Conservation (phyloP, 2,329 filamentous ascomycete species). For the Nigrospora osmanthi region DNA sequence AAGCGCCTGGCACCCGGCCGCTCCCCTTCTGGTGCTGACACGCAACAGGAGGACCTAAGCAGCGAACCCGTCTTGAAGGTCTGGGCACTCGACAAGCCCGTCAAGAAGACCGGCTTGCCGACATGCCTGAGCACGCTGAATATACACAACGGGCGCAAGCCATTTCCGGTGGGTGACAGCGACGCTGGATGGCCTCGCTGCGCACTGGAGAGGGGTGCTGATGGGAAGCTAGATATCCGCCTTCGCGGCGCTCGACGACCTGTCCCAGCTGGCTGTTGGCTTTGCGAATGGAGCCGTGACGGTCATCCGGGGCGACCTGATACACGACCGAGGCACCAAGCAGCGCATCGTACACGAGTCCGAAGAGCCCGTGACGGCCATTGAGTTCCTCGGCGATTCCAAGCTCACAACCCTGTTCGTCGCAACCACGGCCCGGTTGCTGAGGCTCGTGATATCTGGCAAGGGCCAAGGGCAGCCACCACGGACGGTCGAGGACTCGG, state of each 20-base stretch:
- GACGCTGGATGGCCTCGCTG: no score
- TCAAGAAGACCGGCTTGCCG: slow-evolving; percentile 88
- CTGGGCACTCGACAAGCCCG: slow-evolving; percentile 91
- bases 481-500: slow-evolving; percentile 79
- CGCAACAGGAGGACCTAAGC: slow-evolving; percentile 68
- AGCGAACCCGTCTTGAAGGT: slow-evolving; percentile 87
- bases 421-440: slow-evolving; percentile 78
- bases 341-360: slow-evolving; percentile 95
- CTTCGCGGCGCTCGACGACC: slow-evolving; percentile 77
- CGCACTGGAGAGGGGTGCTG: neutral
- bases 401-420: slow-evolving; percentile 76
- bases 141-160: slow-evolving; percentile 84
- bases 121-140: slow-evolving; percentile 79
- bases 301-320: slow-evolving; percentile 84
- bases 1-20: neutral
- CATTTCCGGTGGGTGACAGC: slow-evolving; percentile 65
- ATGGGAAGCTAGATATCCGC: slow-evolving; percentile 60
- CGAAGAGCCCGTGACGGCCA: slow-evolving; percentile 89
- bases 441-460: slow-evolving; percentile 80
- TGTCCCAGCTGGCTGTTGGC: slow-evolving; percentile 88
- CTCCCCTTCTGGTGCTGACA: slow-evolving; percentile 14
- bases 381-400: slow-evolving; percentile 62
- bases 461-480: slow-evolving; percentile 85
- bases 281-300: slow-evolving; percentile 95
- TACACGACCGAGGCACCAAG: slow-evolving; percentile 89